Conservation (phyloP, 768 basidiomycete genomes). For the Calocera viscosa region DNA sequence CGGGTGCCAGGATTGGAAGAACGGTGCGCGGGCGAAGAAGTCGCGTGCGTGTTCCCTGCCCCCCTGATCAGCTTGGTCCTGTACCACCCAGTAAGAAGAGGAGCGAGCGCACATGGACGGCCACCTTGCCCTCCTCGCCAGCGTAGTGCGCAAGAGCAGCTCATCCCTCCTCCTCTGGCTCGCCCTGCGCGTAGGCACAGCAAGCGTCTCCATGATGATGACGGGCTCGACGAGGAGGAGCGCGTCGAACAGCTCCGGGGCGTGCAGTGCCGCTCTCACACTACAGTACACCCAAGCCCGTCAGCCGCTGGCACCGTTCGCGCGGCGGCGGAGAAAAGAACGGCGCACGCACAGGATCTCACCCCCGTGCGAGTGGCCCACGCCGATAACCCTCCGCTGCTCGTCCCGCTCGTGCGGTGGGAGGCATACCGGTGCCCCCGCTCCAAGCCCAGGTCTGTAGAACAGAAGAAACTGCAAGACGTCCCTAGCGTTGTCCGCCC, state of each 20-base stretch:
- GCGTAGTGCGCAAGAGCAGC: constrained; percentile 31
- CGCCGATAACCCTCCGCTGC: constrained; percentile 44
- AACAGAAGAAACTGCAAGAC: constrained; percentile 59
- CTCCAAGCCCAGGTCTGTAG: constrained; percentile 40
- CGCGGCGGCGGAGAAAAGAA: background rate
- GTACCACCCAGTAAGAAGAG: too few species aligned
- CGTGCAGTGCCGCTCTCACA: constrained; percentile 48
- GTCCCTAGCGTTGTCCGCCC: constrained; percentile 66
- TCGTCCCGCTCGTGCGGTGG: constrained; percentile 43
- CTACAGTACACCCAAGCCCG: background rate
- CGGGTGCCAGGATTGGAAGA: constrained; percentile 62
- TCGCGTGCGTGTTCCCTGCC: constrained; percentile 36
- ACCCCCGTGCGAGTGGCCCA: constrained; percentile 82
- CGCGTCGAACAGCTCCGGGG: constrained; percentile 55
- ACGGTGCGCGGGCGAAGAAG: constrained; percentile 40
- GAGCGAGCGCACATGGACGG: constrained; percentile 36
- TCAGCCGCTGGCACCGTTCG: too few species aligned
- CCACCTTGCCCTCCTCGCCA: constrained; percentile 54
- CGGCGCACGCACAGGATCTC: constrained; percentile 34
- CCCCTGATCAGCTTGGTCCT: too few species aligned
- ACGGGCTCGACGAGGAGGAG: constrained; percentile 73
- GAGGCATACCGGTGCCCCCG: constrained; percentile 20
- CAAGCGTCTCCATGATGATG: constrained; percentile 28
- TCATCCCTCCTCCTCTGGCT: background rate
- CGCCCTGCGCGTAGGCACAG: background rate